These are phyloP conservation scores for Strombidium stylifer DNA, from an alignment of 73 alveolate species.

Conservation along the genomic window DNA sequence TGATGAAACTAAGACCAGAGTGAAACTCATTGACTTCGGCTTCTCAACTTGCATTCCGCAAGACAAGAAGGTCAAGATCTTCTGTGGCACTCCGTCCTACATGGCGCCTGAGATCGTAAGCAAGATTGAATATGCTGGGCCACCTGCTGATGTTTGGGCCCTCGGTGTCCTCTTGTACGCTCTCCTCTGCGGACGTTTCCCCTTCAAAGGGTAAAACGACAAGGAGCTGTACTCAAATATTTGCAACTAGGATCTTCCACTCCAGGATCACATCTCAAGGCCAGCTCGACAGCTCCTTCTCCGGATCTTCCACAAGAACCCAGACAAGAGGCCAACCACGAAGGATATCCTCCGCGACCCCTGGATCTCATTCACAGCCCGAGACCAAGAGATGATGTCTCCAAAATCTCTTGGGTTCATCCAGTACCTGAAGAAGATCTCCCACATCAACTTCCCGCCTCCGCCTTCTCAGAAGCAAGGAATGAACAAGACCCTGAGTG, in stretches of 20 bases:
- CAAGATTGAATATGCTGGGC: constrained; percentile 70
- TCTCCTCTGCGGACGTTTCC: constrained; percentile 70
- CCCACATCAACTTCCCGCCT: no score
- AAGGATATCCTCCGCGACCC: constrained; percentile 50
- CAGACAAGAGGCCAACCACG: constrained; percentile 63
- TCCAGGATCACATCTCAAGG: constrained; percentile 48
- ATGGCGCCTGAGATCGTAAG: constrained; percentile 86
- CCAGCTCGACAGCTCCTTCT: constrained; percentile 3
- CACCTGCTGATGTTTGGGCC: constrained; percentile 84
- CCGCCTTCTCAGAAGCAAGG: no score
- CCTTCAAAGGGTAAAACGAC: constrained; percentile 73
- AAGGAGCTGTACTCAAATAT: constrained; percentile 67
- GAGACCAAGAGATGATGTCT: no score
- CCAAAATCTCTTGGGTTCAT: no score
- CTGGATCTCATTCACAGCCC: background rate
- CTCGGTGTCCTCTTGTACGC: constrained; percentile 72
- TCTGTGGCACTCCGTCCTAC: constrained; percentile 90
- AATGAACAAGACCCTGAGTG: no score
- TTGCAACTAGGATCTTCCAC: constrained; percentile 45
- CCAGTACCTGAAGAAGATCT: no score
- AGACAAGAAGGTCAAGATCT: constrained; percentile 64
- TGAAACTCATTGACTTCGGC: constrained; percentile 86
- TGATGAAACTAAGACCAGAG: constrained; percentile 42
- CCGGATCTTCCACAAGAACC: constrained; percentile 55
- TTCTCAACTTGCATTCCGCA: constrained; percentile 81